Conservation (phyloP, 1,284 basidiomycete species). For the Cutaneotrichosporon cavernicola region DNA sequence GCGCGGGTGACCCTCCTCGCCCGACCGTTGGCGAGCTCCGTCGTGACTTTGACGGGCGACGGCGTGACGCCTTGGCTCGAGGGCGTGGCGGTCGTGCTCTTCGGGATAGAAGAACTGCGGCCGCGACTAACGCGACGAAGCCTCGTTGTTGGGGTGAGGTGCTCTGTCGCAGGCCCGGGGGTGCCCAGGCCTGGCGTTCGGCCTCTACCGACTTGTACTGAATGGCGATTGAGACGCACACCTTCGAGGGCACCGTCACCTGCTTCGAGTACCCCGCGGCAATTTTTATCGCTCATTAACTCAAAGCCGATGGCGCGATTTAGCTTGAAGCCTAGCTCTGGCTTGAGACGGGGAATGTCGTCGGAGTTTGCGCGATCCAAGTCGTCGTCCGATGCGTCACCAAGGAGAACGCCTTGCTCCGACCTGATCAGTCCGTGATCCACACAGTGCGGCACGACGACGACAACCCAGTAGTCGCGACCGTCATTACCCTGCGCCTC, state of each 20-base stretch:
- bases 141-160: neutral
- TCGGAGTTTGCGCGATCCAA: neutral
- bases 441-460: neutral
- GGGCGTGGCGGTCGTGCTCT: neutral
- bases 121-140: neutral
- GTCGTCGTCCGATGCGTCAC: neutral
- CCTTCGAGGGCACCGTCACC: neutral
- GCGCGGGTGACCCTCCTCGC: conserved; percentile 5
- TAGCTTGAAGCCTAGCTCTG: neutral
- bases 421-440: neutral
- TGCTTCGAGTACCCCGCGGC: neutral
- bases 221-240: neutral
- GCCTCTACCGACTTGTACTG: neutral
- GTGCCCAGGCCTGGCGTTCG: neutral
- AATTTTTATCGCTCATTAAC: neutral
- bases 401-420: neutral
- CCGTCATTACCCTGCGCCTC: neutral
- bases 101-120: neutral
- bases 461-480: neutral
- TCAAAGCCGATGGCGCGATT: neutral
- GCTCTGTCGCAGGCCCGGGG: neutral
- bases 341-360: neutral
- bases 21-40: neutral
- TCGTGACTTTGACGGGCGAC: neutral
- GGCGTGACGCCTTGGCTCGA: neutral